Percentiles rank a stretch among this genome's conserved stretches.
Conservation (phyloP, 176 grass and related monocot species). For the Musa itinerans region DNA sequence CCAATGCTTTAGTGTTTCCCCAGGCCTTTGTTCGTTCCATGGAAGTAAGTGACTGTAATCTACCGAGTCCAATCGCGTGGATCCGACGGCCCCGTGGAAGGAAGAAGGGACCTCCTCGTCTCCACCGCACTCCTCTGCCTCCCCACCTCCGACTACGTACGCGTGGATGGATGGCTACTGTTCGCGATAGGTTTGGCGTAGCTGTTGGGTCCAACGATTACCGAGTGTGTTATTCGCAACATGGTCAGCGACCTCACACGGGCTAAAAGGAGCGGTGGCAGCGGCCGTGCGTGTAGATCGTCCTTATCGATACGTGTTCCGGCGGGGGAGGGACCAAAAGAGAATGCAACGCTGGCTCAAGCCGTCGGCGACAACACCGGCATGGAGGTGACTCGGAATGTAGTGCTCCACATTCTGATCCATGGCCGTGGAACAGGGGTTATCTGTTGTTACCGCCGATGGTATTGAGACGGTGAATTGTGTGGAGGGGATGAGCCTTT, state of each 20-base stretch:
- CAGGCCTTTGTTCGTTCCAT: too few relatives aligned
- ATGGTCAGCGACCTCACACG: neutral
- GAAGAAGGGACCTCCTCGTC: too few relatives aligned
- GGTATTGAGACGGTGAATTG: neutral
- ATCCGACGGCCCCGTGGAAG: too few relatives aligned
- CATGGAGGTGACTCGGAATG: neutral
- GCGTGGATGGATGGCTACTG: too few relatives aligned
- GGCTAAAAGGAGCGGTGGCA: neutral
- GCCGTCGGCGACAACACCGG: neutral
- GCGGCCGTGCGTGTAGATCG: neutral
- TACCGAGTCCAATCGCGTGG: too few relatives aligned
- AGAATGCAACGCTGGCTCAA: neutral
- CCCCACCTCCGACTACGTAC: too few relatives aligned
- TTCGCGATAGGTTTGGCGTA: too few relatives aligned
- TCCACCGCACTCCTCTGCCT: too few relatives aligned
- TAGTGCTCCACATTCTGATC: neutral
- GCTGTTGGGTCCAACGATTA: too few relatives aligned
- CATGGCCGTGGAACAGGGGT: too few relatives aligned
- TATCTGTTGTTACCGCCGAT: neutral
- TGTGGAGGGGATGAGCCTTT: neutral
- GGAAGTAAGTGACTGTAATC: too few relatives aligned
- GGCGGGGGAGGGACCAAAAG: neutral
- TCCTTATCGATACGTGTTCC: neutral
- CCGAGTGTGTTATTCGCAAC: too few relatives aligned
- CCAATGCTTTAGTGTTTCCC: neutral